Evolutionary conservation across 192 early-diverging fungal species (phyloP).

Genomic region (Funneliformis mosseae): DNA sequence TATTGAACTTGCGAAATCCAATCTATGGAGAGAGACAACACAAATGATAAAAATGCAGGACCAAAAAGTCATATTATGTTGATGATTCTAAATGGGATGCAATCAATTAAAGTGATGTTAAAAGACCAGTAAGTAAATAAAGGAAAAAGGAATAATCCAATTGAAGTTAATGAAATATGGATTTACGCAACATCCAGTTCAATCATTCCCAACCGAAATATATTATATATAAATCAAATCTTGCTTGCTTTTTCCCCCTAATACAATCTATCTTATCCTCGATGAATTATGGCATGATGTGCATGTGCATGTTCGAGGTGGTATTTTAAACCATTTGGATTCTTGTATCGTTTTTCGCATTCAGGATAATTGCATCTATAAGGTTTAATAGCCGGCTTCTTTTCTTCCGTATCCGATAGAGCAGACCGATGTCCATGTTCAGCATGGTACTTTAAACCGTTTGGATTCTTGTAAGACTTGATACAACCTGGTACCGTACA

Average conservation of each 20-base stretch:
- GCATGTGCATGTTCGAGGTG: conserved; percentile 88
- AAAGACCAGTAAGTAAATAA: conserved; percentile 15
- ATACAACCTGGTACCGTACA: conserved; percentile 82
- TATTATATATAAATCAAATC: background rate
- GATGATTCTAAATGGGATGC: conserved; percentile 1
- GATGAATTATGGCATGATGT: conserved; percentile 11
- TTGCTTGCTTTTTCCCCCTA: background rate
- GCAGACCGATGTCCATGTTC: conserved; percentile 84
- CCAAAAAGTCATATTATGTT: background rate
- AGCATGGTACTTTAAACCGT: conserved; percentile 97
- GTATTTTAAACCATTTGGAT: conserved; percentile 95
- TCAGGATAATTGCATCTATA: conserved; percentile 77
- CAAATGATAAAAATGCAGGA: conserved; percentile 9
- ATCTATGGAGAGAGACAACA: conserved; percentile 3
- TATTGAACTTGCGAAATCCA: conserved; percentile 1
- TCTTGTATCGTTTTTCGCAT: conserved; percentile 96
- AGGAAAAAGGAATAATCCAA: background rate
- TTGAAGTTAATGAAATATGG: background rate
- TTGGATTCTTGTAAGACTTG: conserved; percentile 98
- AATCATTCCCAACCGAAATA: background rate
- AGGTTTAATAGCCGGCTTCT: conserved; percentile 62
- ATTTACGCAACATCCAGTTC: background rate
- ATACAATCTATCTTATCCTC: background rate
- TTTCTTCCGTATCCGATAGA: conserved; percentile 56
- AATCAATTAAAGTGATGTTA: background rate